These are phyloP conservation scores for Aspergillus homomorphus DNA, from an alignment of 495 filamentous ascomycete genomes.

Conservation along the genomic window DNA sequence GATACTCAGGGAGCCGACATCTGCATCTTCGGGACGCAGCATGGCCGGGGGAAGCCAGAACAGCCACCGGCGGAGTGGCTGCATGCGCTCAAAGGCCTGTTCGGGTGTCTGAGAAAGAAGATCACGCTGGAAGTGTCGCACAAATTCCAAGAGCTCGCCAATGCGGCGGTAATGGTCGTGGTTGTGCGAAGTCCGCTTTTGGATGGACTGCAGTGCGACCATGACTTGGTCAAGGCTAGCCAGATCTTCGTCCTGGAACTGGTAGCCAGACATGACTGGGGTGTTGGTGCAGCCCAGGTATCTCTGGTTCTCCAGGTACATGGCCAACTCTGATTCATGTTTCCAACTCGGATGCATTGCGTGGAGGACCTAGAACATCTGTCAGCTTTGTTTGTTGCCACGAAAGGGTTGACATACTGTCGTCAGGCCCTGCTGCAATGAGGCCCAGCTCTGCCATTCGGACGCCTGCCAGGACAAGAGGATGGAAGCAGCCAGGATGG, in stretches of 20 bases:
- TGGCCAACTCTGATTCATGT: slow-evolving; percentile 77
- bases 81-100: slow-evolving; percentile 83
- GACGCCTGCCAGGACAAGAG: slow-evolving; percentile 94
- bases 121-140: slow-evolving; percentile 72
- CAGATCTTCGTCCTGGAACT: slow-evolving; percentile 57
- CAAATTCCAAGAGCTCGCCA: slow-evolving; percentile 74
- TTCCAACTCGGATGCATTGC: slow-evolving; percentile 88
- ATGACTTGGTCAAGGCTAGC: slow-evolving; percentile 58
- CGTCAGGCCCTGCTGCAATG: slow-evolving; percentile 85
- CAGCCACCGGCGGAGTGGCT: slow-evolving; percentile 83
- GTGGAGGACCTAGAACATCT: slow-evolving; percentile 53
- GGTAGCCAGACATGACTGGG: slow-evolving; percentile 48
- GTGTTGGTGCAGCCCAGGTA: slow-evolving; percentile 52
- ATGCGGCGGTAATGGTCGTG: slow-evolving; percentile 72
- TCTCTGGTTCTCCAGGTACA: slow-evolving; percentile 70
- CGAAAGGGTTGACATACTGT: slow-evolving; percentile 41
- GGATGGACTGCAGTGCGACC: slow-evolving; percentile 59
- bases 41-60: slow-evolving; percentile 89
- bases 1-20: slow-evolving; percentile 48
- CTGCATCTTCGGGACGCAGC: slow-evolving; percentile 49
- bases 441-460: slow-evolving; percentile 93
- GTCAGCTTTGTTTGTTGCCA: background rate
- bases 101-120: slow-evolving; percentile 69
- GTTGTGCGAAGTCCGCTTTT: slow-evolving; percentile 66
- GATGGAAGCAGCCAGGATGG: slow-evolving; percentile 87